phyloP scores from a whole-genome alignment of 2,329 filamentous ascomycete genomes.

The Alternaria burnsii region DNA sequence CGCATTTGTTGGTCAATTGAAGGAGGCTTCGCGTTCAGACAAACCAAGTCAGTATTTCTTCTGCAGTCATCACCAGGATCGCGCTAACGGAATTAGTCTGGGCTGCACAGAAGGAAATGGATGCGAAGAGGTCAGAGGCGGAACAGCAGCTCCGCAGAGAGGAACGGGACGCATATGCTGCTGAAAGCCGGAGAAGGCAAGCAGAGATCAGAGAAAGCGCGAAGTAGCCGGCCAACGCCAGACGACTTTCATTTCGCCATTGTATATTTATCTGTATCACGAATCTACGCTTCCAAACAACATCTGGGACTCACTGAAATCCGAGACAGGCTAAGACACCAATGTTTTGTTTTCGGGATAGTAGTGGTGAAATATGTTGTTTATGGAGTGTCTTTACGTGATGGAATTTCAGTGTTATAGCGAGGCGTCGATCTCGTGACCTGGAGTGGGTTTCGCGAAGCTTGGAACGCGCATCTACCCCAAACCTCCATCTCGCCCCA shows the following conservation, averaged over 20 bases:
- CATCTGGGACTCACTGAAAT: not conserved
- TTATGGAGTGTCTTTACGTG: not conserved
- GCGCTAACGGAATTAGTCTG: slow-evolving; percentile 42
- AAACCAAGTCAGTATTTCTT: slow-evolving; percentile 75
- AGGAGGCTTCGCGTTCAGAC: slow-evolving; percentile 88
- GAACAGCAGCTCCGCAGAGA: slow-evolving; percentile 40
- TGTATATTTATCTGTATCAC: slow-evolving; percentile 30
- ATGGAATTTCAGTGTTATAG: not conserved
- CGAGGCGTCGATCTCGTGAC: slow-evolving; percentile 32
- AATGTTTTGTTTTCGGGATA: not conserved
- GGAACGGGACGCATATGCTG: slow-evolving; percentile 42
- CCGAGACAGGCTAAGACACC: not conserved
- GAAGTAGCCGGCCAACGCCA: slow-evolving; percentile 22
- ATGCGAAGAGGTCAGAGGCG: slow-evolving; percentile 38
- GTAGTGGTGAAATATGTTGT: not conserved
- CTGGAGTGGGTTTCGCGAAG: slow-evolving; percentile 27
- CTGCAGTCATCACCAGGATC: not conserved
- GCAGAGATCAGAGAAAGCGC: slow-evolving; percentile 47
- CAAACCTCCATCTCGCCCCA: slow-evolving; percentile 24
- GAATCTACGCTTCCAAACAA: slow-evolving; percentile 25
- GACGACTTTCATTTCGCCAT: slow-evolving; percentile 9
- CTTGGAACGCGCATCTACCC: slow-evolving; percentile 27
- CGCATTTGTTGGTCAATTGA: slow-evolving; percentile 82
- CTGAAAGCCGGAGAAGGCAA: slow-evolving; percentile 43
- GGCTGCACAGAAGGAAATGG: slow-evolving; percentile 46